Conservation (phyloP, 345 rosid genomes). For the Conringia planisiliqua region DNA sequence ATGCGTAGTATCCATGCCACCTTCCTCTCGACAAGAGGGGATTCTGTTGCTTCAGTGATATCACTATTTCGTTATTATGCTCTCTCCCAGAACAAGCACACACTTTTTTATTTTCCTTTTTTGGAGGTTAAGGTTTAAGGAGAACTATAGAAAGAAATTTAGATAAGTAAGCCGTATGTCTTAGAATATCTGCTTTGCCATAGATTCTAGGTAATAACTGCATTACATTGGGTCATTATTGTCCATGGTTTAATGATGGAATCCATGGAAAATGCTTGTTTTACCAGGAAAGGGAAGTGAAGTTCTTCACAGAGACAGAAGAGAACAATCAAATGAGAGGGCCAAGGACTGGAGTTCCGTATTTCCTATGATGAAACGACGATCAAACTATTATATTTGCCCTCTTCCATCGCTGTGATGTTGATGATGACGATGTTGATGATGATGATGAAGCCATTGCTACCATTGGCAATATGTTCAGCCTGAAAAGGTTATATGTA, state of each 20-base stretch:
- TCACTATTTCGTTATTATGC: neutral
- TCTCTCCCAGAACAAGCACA: neutral
- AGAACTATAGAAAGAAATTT: neutral
- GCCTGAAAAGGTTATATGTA: constrained; percentile 28
- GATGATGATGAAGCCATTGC: constrained; percentile 32
- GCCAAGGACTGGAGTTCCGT: constrained; percentile 95
- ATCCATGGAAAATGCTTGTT: neutral
- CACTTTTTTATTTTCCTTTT: neutral
- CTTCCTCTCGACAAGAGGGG: neutral
- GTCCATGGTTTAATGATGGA: neutral
- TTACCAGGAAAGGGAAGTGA: constrained; percentile 89
- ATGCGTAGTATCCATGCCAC: neutral
- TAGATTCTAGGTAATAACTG: neutral
- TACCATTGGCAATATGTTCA: constrained; percentile 32
- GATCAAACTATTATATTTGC: neutral
- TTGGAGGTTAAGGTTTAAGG: neutral
- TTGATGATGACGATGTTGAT: constrained; percentile 19
- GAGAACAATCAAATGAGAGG: constrained; percentile 99
- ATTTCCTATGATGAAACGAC: constrained; percentile 58
- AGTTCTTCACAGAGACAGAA: constrained; percentile 96
- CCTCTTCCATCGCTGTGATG: constrained; percentile 7
- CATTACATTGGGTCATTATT: neutral
- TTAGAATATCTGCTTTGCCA: neutral
- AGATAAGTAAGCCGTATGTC: neutral
- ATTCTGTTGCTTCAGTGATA: neutral